Percentiles rank a stretch among this genome's conserved stretches.
Evolutionary conservation across 1,284 basidiomycete species (phyloP).

Genomic region (Hemileia vastatrix): DNA sequence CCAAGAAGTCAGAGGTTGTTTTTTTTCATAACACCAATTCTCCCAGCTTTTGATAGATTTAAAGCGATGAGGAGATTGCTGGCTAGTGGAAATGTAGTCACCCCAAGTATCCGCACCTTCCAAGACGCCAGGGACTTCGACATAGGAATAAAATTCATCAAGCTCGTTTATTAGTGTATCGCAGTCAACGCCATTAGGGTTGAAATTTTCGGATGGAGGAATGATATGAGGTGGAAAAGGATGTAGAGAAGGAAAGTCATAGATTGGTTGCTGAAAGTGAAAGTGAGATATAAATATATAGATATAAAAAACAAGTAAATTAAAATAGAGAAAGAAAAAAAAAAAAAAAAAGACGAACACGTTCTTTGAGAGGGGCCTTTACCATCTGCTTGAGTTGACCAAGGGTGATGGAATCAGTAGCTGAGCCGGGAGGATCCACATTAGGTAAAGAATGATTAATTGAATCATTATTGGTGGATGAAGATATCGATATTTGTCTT

Average conservation of each 20-base stretch:
- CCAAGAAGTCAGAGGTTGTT: neutral
- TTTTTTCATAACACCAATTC: slow-evolving; percentile 16
- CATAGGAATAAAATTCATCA: slow-evolving; percentile 96
- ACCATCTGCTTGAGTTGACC: slow-evolving; percentile 70
- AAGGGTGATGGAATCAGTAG: slow-evolving; percentile 63
- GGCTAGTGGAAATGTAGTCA: slow-evolving; percentile 44
- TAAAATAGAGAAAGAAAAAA: neutral
- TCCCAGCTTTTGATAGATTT: slow-evolving; percentile 15
- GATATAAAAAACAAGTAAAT: neutral
- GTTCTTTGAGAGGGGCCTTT: slow-evolving; percentile 3
- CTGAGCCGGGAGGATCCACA: too few relatives aligned
- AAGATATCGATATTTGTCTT: neutral
- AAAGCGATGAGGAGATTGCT: neutral
- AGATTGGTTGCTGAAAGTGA: slow-evolving; percentile 10
- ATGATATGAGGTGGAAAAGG: slow-evolving; percentile 15
- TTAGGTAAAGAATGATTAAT: too few relatives aligned
- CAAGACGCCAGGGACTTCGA: slow-evolving; percentile 81
- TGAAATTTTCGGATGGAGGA: neutral
- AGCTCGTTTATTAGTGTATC: slow-evolving; percentile 91
- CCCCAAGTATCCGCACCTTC: slow-evolving; percentile 83
- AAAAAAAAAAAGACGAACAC: slow-evolving; percentile 1
- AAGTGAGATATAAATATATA: too few relatives aligned
- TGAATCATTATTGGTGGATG: too few relatives aligned
- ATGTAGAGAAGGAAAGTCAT: slow-evolving; percentile 17
- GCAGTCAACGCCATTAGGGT: slow-evolving; percentile 54